These are phyloP conservation scores for Trichocladium uniseriatum DNA, from an alignment of 495 filamentous ascomycete species.

Conservation along the genomic window DNA sequence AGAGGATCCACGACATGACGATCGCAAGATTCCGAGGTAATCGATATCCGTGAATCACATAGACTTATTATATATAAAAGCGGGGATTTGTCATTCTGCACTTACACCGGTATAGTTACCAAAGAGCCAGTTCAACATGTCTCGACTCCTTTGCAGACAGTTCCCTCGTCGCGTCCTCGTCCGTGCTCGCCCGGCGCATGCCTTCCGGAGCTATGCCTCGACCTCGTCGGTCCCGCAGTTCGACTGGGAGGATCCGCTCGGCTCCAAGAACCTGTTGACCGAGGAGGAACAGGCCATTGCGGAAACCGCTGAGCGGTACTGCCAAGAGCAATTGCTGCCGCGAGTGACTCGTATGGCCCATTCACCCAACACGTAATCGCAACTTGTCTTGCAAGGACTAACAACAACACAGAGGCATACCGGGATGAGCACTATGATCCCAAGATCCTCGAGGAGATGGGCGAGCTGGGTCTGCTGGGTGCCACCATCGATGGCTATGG, in stretches of 20 bases:
- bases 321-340: slow-evolving; percentile 78
- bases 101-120: neutral
- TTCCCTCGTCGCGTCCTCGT: slow-evolving; percentile 7
- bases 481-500: slow-evolving; percentile 87
- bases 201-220: slow-evolving; percentile 16
- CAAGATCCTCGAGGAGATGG: slow-evolving; percentile 89
- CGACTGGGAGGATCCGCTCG: slow-evolving; percentile 88
- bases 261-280: slow-evolving; percentile 61
- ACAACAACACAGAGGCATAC: slow-evolving; percentile 66
- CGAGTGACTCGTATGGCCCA: slow-evolving; percentile 67
- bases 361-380: no score
- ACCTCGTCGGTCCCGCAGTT: slow-evolving; percentile 39
- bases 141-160: slow-evolving; percentile 15
- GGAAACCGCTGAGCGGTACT: slow-evolving; percentile 84
- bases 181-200: slow-evolving; percentile 1
- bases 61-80: no score
- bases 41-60: no score
- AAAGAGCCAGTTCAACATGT: slow-evolving; percentile 11
- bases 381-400: neutral
- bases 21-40: no score
- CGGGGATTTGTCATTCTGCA: neutral
- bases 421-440: slow-evolving; percentile 87
- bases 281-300: slow-evolving; percentile 85
- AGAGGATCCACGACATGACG: no score
- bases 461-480: slow-evolving; percentile 82